Evolutionary conservation across 2,329 filamentous ascomycete genomes (phyloP).

Genomic region (Calonectria hongkongensis): DNA sequence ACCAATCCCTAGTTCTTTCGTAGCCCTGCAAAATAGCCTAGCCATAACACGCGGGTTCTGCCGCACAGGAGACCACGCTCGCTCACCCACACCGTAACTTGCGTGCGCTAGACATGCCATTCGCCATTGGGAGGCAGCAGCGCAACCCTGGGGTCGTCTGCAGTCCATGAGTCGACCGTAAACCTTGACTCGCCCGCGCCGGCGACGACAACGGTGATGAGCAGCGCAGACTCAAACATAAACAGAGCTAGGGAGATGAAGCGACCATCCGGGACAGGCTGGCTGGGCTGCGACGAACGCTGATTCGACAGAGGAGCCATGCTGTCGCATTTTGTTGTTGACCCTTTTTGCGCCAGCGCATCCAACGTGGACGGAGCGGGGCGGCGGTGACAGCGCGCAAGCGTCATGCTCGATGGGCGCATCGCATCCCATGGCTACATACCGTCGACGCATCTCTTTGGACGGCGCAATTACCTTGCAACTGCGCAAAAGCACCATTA

Average conservation of each 20-base stretch:
- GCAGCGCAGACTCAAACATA: conserved; percentile 32
- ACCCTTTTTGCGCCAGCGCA: conserved; percentile 54
- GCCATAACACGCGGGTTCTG: conserved; percentile 16
- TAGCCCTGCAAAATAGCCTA: conserved; percentile 1
- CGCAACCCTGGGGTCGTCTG: conserved; percentile 38
- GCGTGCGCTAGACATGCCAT: conserved; percentile 48
- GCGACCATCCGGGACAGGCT: conserved; percentile 42
- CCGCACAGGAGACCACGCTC: conserved; percentile 36
- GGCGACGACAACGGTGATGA: conserved; percentile 29
- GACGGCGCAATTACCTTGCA: conserved; percentile 44
- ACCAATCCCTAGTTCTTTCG: not conserved
- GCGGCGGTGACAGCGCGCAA: conserved; percentile 56
- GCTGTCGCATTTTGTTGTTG: conserved; percentile 56
- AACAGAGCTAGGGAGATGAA: conserved; percentile 47
- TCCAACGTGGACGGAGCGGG: conserved; percentile 54
- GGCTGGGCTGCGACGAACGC: conserved; percentile 52
- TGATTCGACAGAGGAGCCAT: conserved; percentile 52
- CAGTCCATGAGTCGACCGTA: conserved; percentile 34
- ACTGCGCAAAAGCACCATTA: conserved; percentile 37
- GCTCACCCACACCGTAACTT: conserved; percentile 51
- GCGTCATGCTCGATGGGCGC: conserved; percentile 56
- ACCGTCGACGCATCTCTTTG: conserved; percentile 43
- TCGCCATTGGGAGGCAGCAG: conserved; percentile 47
- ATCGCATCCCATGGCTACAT: conserved; percentile 53
- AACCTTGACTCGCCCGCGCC: conserved; percentile 40